A percentile compares a stretch with the other conserved stretches of the same genome.
These are phyloP conservation scores for Oryza officinalis DNA, from an alignment of 176 grass and related monocot genomes.

Conservation along the genomic window DNA sequence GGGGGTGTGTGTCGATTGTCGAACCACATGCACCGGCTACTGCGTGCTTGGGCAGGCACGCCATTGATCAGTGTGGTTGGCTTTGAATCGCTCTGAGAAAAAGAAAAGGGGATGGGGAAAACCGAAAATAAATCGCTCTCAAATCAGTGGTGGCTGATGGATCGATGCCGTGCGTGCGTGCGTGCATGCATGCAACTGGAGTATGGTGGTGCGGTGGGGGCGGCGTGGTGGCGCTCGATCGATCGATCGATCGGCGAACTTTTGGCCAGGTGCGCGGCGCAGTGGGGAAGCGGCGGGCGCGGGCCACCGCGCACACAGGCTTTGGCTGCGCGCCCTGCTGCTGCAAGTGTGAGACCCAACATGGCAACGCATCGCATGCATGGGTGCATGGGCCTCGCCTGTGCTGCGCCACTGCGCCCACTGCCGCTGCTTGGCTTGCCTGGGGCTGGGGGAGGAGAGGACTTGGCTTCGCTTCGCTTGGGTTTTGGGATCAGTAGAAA, in stretches of 20 bases:
- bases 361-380: background rate
- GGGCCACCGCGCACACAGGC: background rate
- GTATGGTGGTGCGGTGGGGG: background rate
- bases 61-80: background rate
- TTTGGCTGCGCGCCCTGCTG: background rate
- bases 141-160: background rate
- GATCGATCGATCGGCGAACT: background rate
- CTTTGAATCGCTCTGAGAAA: background rate
- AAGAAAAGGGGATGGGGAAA: background rate
- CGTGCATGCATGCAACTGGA: constrained; percentile 6
- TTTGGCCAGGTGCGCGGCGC: constrained; percentile 46
- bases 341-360: constrained; percentile 12
- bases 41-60: background rate
- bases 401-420: background rate
- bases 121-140: background rate
- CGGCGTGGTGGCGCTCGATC: background rate
- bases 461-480: background rate
- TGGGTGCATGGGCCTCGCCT: background rate
- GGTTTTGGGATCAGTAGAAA: constrained; percentile 36
- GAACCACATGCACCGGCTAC: too few species aligned
- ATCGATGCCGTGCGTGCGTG: background rate
- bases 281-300: constrained; percentile 24
- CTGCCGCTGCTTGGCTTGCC: background rate
- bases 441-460: too few species aligned
- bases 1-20: too few species aligned